Evolutionary conservation across 495 filamentous ascomycete genomes (phyloP), one percentile per base, ranked within the genome.

Genomic region (Hyaloscypha variabilis): DNA sequence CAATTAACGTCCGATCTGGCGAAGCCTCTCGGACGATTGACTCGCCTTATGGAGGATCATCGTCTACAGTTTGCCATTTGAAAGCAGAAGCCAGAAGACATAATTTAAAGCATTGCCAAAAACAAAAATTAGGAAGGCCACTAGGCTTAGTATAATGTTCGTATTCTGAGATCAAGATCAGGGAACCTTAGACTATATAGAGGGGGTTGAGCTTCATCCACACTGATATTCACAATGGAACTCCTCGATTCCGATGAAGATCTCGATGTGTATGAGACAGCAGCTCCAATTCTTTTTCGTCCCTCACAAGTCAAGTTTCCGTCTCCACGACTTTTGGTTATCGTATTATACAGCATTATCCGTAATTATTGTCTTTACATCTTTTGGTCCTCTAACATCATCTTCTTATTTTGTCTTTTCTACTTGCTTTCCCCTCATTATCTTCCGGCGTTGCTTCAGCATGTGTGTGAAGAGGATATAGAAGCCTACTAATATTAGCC

Each of bases 391-490:
- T 34, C 31, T n/a, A 23, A 6, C 24, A 6, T 52, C 8, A 6
- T 21, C 17, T 24, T 72, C 67, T n/a, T n/a, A 73, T 63, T 73
- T 25, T 11, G 39, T 69, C 34, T 69, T 67, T 67, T 71, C 53
- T 6, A 58, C 50, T 57, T 77, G 71, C 71, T 88, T 83, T 51
- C 82, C 83, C 69, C 81, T 82, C 79, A 90, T 83, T 65, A 89
- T 84, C 85, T 90, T 96, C 58, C 87, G 81, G 66, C 94, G 81
- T 83, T 98, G 96, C 53, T 81, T 78, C 77, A 98, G 90, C 95
- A 99, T 98, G 77, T 98, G 90, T 25, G 90, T 91, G 73, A 93
- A 98, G 62, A 98, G 82, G 59, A 96, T 85, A 69, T 93, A 94
- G 25, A 91, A 89, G 24, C 93, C 94, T 95, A 70, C 13, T 25